phyloP scores from a whole-genome alignment of 1,284 basidiomycete genomes.

The Puccinia horiana region DNA sequence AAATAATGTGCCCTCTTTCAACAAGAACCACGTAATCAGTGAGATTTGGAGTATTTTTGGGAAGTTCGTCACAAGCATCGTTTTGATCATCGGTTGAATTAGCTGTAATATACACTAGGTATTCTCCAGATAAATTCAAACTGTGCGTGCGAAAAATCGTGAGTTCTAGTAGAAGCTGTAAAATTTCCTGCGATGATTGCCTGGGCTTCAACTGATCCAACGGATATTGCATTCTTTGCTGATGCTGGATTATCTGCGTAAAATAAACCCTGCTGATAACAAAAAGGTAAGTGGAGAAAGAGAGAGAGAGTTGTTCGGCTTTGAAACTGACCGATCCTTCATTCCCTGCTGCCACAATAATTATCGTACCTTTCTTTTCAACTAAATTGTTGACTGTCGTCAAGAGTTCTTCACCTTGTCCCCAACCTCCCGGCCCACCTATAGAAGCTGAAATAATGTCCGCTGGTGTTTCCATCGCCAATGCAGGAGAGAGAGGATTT shows the following conservation, averaged over 20 bases:
- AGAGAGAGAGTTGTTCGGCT: neutral
- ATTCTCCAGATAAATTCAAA: neutral
- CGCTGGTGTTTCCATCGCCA: neutral
- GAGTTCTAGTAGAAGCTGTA: conserved; percentile 15
- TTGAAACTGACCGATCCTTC: conserved; percentile 14
- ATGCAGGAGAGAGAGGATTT: neutral
- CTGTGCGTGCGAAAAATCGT: neutral
- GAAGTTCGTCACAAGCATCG: conserved; percentile 37
- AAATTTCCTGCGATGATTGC: neutral
- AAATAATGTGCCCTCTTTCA: neutral
- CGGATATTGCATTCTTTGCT: conserved; percentile 23
- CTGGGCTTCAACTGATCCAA: conserved; percentile 15
- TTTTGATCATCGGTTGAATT: conserved; percentile 19
- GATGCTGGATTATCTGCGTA: neutral
- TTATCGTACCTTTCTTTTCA: neutral
- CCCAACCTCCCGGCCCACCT: conserved; percentile 28
- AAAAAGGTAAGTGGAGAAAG: neutral
- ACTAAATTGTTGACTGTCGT: neutral
- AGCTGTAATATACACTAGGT: neutral
- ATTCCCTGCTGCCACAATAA: conserved; percentile 40
- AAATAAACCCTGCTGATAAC: neutral
- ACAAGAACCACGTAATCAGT: conserved; percentile 27
- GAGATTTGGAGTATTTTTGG: conserved; percentile 23
- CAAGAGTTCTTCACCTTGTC: neutral
- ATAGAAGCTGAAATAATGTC: conserved; percentile 36